These are phyloP conservation scores for Nepenthes mirabilis DNA, from an alignment of 148 eudicot genomes.

Conservation along the genomic window DNA sequence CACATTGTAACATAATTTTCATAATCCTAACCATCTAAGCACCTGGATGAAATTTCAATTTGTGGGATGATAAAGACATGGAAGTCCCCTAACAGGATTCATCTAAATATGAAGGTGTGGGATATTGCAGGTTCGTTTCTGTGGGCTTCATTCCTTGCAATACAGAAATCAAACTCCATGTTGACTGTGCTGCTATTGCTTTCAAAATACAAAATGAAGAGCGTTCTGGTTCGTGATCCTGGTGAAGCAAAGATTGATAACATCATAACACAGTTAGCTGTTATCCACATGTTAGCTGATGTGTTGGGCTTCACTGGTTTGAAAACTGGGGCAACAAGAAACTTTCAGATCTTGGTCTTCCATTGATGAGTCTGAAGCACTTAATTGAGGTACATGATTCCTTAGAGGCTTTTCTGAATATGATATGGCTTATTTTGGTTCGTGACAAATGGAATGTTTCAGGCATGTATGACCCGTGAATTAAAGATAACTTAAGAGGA, in stretches of 20 bases:
- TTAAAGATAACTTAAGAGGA: too few species aligned
- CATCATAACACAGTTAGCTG: conserved; percentile 83
- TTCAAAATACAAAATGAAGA: conserved; percentile 93
- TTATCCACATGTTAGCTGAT: conserved; percentile 90
- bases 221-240: conserved; percentile 69
- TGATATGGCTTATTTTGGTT: too few species aligned
- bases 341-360: conserved; percentile 73
- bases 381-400: conserved; percentile 41
- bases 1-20: too few species aligned
- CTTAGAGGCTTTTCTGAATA: too few species aligned
- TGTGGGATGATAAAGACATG: too few species aligned
- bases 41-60: too few species aligned
- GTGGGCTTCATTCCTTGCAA: conserved; percentile 96
- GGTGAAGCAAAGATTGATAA: conserved; percentile 72
- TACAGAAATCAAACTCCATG: conserved; percentile 77
- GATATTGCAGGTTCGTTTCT: conserved; percentile 86
- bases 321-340: conserved; percentile 76
- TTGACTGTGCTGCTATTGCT: conserved; percentile 78
- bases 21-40: too few species aligned
- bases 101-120: conserved; percentile 39
- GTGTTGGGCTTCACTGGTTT: conserved; percentile 90
- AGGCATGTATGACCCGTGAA: too few species aligned
- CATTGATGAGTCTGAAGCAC: conserved; percentile 45
- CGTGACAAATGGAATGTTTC: too few species aligned
- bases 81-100: neutral